Evolutionary conservation across 2,329 filamentous ascomycete genomes (phyloP), one percentile per base, ranked within the genome.

Genomic region (Hysterium pulicare): DNA sequence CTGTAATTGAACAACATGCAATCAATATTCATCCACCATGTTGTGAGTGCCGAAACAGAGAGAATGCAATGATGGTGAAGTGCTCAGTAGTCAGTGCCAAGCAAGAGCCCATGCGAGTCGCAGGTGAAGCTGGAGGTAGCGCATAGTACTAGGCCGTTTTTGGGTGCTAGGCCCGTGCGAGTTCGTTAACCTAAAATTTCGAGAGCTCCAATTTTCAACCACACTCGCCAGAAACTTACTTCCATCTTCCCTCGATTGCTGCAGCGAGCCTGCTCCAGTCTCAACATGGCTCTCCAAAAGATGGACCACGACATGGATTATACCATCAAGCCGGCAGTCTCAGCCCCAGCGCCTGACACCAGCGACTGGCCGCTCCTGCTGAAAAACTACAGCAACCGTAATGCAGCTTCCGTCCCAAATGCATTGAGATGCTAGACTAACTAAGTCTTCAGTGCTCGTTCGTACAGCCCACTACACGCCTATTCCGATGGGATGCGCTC

Each of bases 391-490:
- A 87, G 90, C 71, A 87, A 90, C 67, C 77, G 89, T 93, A 79
- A 67, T 85, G 77, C 57, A 47, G 49, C 65, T 45, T 48, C 32
- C 41, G 44, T 32, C 35, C 20, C 45, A 47, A 57, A 54, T 22
- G 41, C 38, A n/a, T 20, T 24, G 28, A 40, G 39, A 44, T 39
- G 40, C 47, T 45, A 41, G 46, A 49, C 56, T 58, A 47, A 62
- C 55, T 39, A 11, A 38, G 30, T 39, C 49, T 54, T 46, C 61
- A 91, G 88, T 97, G 59, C 84, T 93, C 58, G 86, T 96, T 59
- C 86, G 91, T 66, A 96, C 90, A 54, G 89, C 88, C 51, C 91
- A 98, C 72, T 98, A 95, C 74, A 97, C 91, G 24, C 93, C 93
- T 42, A 97, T 97, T 59, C 89, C 91, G 56, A 85, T 87, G 68